Evolutionary conservation across 2,329 filamentous ascomycete genomes (phyloP), one percentile per base, ranked within the genome.

Genomic region (Emergomyces orientalis): DNA sequence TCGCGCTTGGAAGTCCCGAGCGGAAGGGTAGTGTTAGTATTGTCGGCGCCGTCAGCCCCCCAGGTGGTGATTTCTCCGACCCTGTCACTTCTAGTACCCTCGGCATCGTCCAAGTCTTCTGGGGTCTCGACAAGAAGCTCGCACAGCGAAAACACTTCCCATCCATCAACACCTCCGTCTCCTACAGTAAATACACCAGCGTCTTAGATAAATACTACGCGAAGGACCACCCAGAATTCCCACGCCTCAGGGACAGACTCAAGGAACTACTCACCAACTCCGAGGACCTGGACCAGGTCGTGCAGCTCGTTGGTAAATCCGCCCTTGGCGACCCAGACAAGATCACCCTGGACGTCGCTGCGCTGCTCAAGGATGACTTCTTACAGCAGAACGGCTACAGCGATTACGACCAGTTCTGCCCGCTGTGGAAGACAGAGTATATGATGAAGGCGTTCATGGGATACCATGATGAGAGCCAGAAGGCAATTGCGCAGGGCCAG

Each of bases 381-480:
- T 76, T 99, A 74, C 94, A 99, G 79, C 94, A 99, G 78, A 99
- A 99, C 80, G 94, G 94, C 67, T 99, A 99, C 85, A 94, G 89
- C 69, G 91, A 97, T 78, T 97, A 99, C 76, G 94, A 99, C 75
- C 92, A 97, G 80, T 99, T 96, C 86, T 99, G 94, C 75, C 94
- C 94, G 59, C 85, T 99, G 73, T 99, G 94, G 94, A 99, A 99
- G 88, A 99, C 94, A 0, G 89, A 96, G 77, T 99, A 94, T 88
- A 97, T 99, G 94, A 99, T 99, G 94, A 97, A 96, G 85, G 88
- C 91, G 67, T 97, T 99, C 87, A 90, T 99, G 82, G 90, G 88
- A 63, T 99, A 93, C 85, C 91, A 97, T 75, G 95, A 99, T 72
- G 94, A 99, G 81, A 88, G 91, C 30, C 93, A 97, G 77, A 97